Percentiles rank a stretch among this genome's conserved stretches.
Evolutionary conservation across 2,329 filamentous ascomycete species (phyloP).

Genomic region (Penicillium sp.): DNA sequence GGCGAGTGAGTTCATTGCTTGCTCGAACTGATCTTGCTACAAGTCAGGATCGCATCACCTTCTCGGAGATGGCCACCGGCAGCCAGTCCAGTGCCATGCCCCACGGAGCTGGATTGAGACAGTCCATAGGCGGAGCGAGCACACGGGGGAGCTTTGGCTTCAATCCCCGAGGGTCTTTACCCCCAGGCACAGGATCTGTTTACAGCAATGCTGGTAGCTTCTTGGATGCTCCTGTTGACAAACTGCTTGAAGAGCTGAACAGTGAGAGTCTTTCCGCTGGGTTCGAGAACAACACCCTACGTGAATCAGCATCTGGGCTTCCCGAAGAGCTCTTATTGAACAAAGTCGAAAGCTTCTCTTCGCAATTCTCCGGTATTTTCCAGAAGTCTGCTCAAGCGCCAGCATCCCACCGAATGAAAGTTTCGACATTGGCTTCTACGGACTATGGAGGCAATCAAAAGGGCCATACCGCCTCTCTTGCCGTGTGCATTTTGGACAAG

Average conservation of each 20-base stretch:
- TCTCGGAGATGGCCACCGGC: constrained; percentile 67
- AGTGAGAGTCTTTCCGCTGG: constrained; percentile 66
- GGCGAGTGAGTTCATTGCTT: constrained; percentile 87
- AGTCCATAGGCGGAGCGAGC: constrained; percentile 72
- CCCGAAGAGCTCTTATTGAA: constrained; percentile 71
- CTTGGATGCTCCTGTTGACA: constrained; percentile 69
- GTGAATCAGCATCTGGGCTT: constrained; percentile 72
- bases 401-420: constrained; percentile 39
- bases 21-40: constrained; percentile 84
- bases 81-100: constrained; percentile 36
- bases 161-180: constrained; percentile 58
- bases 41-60: constrained; percentile 78
- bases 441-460: constrained; percentile 35
- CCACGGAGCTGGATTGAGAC: constrained; percentile 55
- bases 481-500: constrained; percentile 69
- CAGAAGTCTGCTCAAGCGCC: constrained; percentile 28
- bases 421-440: constrained; percentile 65
- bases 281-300: constrained; percentile 71
- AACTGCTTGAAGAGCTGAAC: constrained; percentile 68
- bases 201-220: constrained; percentile 61
- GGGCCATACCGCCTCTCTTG: constrained; percentile 35
- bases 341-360: constrained; percentile 70
- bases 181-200: constrained; percentile 50
- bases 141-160: constrained; percentile 63
- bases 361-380: constrained; percentile 45